phyloP scores from a whole-genome alignment of 257 asterid species.

The Cinchona pubescens region DNA sequence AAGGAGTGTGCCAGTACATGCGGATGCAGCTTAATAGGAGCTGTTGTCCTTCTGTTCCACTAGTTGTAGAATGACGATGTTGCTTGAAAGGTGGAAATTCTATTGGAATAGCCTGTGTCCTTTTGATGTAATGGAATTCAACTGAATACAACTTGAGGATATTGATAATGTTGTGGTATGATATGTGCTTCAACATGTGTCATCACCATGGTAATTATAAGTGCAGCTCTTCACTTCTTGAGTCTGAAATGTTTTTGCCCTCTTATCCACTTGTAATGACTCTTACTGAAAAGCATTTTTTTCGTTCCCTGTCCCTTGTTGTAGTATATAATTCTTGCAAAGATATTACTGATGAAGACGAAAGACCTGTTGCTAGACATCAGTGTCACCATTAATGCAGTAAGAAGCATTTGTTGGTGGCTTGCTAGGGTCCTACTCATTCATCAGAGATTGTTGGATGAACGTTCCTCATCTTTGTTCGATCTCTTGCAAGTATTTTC shows the following conservation, averaged over 20 bases:
- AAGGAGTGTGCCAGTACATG: no score
- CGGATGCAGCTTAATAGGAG: background rate
- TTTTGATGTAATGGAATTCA: background rate
- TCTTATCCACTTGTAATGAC: background rate
- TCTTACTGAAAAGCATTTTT: constrained; percentile 15
- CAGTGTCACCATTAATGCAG: constrained; percentile 34
- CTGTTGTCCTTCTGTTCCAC: background rate
- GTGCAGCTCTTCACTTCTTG: background rate
- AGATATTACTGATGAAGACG: constrained; percentile 56
- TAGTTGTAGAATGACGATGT: background rate
- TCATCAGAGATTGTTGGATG: constrained; percentile 86
- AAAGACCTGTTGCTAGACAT: constrained; percentile 67
- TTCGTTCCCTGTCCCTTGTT: constrained; percentile 14
- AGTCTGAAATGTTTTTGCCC: background rate
- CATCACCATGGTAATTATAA: background rate
- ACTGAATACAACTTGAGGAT: background rate
- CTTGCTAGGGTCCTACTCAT: constrained; percentile 66
- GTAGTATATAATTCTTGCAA: constrained; percentile 80
- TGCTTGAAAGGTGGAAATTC: background rate
- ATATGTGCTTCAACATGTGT: background rate
- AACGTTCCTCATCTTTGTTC: constrained; percentile 70
- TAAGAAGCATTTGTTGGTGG: constrained; percentile 88
- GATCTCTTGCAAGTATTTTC: constrained; percentile 71
- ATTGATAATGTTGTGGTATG: background rate
- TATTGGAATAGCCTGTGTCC: background rate